These are phyloP conservation scores for Blastobotrys persicus DNA, from an alignment of 1,139 yeast species.

Conservation along the genomic window DNA sequence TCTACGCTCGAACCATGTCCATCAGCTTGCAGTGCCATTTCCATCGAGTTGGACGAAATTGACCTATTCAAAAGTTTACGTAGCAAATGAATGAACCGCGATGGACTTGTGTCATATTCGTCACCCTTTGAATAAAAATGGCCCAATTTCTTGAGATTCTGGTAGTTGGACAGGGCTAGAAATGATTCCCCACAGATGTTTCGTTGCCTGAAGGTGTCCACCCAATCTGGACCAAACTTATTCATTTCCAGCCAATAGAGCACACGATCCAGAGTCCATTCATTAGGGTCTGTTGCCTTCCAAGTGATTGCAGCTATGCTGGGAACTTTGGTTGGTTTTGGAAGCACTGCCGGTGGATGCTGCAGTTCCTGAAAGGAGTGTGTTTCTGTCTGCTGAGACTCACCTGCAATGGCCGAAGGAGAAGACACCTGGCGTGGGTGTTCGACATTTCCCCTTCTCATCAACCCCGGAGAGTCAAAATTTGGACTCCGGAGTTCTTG, in stretches of 20 bases:
- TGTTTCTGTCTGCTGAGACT: neutral
- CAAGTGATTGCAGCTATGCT: constrained; percentile 27
- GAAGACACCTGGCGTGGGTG: constrained; percentile 9
- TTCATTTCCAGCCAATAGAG: constrained; percentile 63
- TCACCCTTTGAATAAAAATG: constrained; percentile 42
- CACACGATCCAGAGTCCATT: constrained; percentile 72
- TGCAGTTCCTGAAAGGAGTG: neutral
- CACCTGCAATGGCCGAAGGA: neutral
- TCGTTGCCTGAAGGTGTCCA: constrained; percentile 55
- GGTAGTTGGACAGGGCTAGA: constrained; percentile 66
- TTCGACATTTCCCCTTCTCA: constrained; percentile 5
- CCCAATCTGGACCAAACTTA: constrained; percentile 73
- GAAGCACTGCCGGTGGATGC: neutral
- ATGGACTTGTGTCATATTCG: constrained; percentile 48
- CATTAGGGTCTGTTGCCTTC: constrained; percentile 39
- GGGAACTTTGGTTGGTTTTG: neutral
- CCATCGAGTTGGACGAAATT: constrained; percentile 18
- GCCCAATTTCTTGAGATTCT: constrained; percentile 45
- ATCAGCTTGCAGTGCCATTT: constrained; percentile 6
- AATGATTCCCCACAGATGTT: constrained; percentile 64
- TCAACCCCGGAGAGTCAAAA: neutral
- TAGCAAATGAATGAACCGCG: constrained; percentile 53
- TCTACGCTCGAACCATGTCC: neutral
- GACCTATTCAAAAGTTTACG: constrained; percentile 47
- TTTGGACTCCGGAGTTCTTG: constrained; percentile 7